Conservation (phyloP, 2,329 filamentous ascomycete genomes). For the Blastomyces gilchristii region DNA sequence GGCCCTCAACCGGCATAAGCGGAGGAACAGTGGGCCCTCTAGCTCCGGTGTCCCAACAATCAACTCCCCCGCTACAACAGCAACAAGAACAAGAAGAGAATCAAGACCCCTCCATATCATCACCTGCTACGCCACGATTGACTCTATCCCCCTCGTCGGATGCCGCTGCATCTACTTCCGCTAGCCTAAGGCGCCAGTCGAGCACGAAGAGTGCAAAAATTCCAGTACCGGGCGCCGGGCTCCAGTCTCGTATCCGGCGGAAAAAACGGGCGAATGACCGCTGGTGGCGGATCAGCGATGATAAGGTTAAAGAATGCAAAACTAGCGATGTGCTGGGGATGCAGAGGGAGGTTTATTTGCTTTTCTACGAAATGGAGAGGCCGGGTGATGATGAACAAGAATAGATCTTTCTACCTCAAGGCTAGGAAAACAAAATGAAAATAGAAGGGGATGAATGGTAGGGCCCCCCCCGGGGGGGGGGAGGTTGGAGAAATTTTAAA, state of each 20-base stretch:
- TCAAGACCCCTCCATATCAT: neutral
- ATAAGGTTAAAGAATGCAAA: conserved; percentile 90
- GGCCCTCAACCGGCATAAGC: conserved; percentile 9
- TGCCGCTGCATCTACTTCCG: neutral
- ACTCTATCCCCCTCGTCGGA: neutral
- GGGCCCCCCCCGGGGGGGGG: too few relatives aligned
- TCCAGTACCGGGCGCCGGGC: conserved; percentile 6
- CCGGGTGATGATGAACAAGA: conserved; percentile 18
- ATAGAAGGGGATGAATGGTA: neutral
- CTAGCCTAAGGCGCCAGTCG: conserved; percentile 16
- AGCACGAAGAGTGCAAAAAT: conserved; percentile 19
- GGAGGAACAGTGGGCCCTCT: neutral
- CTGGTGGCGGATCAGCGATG: conserved; percentile 98
- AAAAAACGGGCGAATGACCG: conserved; percentile 57
- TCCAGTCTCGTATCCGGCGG: conserved; percentile 24
- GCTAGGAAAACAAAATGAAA: neutral
- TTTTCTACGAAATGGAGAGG: conserved; percentile 85
- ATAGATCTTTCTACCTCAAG: neutral
- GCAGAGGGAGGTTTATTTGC: conserved; percentile 89
- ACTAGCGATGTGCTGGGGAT: conserved; percentile 83
- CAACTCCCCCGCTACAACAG: neutral
- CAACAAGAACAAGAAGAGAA: conserved; percentile 12
- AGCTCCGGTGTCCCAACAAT: neutral
- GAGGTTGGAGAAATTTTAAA: too few relatives aligned
- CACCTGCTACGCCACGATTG: neutral